Conservation (phyloP, 495 filamentous ascomycete genomes). For the Penicillium waksmanii region DNA sequence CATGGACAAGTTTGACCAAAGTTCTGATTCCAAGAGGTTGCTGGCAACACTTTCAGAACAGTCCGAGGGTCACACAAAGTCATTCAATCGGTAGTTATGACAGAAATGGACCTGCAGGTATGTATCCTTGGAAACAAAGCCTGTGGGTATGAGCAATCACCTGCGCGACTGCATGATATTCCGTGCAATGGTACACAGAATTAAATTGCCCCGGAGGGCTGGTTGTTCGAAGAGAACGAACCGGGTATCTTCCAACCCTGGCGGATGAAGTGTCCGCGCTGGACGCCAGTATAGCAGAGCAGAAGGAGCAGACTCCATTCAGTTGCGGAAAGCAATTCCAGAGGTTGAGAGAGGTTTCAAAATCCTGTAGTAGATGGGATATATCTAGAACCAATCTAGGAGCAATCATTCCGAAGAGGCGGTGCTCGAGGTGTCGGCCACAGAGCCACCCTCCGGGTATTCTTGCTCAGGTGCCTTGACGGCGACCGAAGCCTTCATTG, state of each 20-base stretch:
- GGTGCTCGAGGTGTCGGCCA: neutral
- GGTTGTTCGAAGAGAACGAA: neutral
- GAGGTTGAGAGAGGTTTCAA: neutral
- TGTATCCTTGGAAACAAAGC: neutral
- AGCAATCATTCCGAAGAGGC: slow-evolving; percentile 2
- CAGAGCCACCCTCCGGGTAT: neutral
- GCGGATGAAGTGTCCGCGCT: neutral
- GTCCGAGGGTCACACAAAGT: neutral
- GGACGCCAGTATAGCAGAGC: neutral
- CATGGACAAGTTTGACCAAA: neutral
- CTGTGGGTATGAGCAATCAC: neutral
- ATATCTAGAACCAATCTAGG: neutral
- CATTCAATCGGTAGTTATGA: slow-evolving; percentile 2
- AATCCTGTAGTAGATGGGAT: neutral
- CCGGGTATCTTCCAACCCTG: slow-evolving; percentile 3
- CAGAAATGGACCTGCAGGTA: neutral
- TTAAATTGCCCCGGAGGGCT: neutral
- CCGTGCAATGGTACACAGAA: neutral
- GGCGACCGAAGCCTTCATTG: slow-evolving; percentile 6
- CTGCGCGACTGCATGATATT: neutral
- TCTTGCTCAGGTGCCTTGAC: neutral
- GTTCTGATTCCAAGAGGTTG: neutral
- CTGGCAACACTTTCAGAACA: neutral
- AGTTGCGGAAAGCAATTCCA: neutral
- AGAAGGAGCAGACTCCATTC: too few relatives aligned